Conservation (phyloP, 495 filamentous ascomycete species). For the Clohesyomyces aquaticus region DNA sequence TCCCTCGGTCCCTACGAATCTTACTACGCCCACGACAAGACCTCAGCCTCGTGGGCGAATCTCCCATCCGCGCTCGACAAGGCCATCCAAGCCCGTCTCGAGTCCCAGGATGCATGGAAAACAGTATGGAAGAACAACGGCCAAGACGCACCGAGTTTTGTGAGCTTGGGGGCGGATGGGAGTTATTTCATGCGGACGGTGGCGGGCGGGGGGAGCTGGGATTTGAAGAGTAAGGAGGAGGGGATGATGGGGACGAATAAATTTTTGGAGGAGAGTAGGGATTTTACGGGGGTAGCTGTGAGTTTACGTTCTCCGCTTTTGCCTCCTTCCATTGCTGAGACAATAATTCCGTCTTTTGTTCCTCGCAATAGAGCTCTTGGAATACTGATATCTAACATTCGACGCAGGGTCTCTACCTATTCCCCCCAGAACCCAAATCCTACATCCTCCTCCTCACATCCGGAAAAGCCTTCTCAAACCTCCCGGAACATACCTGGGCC, state of each 20-base stretch:
- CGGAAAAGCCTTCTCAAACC: slow-evolving; percentile 38
- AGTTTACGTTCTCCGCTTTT: background rate
- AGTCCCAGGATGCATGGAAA: slow-evolving; percentile 18
- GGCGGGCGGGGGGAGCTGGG: slow-evolving; percentile 35
- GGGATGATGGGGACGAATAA: slow-evolving; percentile 37
- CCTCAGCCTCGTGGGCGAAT: slow-evolving; percentile 30
- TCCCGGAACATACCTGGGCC: slow-evolving; percentile 36
- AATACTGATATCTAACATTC: background rate
- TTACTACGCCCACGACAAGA: slow-evolving; percentile 34
- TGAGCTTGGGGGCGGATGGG: slow-evolving; percentile 35
- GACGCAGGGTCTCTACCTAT: slow-evolving; percentile 36
- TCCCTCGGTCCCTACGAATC: slow-evolving; percentile 38
- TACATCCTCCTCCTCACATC: slow-evolving; percentile 34
- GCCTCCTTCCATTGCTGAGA: background rate
- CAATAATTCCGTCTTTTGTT: background rate
- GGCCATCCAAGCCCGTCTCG: slow-evolving; percentile 18
- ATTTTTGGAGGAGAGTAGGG: slow-evolving; percentile 24
- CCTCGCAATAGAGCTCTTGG: background rate
- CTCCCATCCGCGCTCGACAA: slow-evolving; percentile 36
- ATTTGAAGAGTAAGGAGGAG: slow-evolving; percentile 32
- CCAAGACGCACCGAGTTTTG: slow-evolving; percentile 31
- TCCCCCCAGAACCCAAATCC: slow-evolving; percentile 25
- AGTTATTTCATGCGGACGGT: slow-evolving; percentile 38
- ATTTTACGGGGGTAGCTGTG: slow-evolving; percentile 33
- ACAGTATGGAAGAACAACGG: slow-evolving; percentile 32